These are phyloP conservation scores for Botrytis tulipae DNA, from an alignment of 2,329 filamentous ascomycete genomes.

Conservation along the genomic window DNA sequence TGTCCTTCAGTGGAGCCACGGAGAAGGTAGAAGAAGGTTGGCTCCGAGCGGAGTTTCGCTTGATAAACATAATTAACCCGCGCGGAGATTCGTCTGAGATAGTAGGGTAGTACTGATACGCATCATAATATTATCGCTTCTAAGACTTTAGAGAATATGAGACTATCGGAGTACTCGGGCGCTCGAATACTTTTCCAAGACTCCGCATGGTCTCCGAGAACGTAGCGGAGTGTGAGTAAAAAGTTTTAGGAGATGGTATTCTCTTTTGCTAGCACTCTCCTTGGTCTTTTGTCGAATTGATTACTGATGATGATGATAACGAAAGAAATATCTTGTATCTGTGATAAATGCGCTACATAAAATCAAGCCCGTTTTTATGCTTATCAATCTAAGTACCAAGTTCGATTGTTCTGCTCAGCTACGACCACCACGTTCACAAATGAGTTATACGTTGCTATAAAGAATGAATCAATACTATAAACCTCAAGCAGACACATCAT, in stretches of 20 bases:
- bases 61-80: not conserved
- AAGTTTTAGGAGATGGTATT: not conserved
- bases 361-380: not conserved
- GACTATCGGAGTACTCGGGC: not conserved
- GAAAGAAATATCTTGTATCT: not conserved
- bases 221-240: not conserved
- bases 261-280: not conserved
- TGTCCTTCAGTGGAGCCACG: not conserved
- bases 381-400: not conserved
- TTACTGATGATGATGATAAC: not conserved
- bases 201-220: not conserved
- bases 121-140: not conserved
- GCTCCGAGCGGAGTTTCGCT: not conserved
- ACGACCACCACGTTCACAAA: not conserved
- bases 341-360: not conserved
- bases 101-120: not conserved
- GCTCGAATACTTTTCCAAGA: not conserved
- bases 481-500: not conserved
- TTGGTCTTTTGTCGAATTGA: not conserved
- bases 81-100: not conserved
- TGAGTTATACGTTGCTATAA: not conserved
- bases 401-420: not conserved
- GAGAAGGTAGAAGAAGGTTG: not conserved
- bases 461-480: too few relatives aligned
- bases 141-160: not conserved